Evolutionary conservation across 345 rosid species (phyloP).

Genomic region (Carallia pectinifolia): DNA sequence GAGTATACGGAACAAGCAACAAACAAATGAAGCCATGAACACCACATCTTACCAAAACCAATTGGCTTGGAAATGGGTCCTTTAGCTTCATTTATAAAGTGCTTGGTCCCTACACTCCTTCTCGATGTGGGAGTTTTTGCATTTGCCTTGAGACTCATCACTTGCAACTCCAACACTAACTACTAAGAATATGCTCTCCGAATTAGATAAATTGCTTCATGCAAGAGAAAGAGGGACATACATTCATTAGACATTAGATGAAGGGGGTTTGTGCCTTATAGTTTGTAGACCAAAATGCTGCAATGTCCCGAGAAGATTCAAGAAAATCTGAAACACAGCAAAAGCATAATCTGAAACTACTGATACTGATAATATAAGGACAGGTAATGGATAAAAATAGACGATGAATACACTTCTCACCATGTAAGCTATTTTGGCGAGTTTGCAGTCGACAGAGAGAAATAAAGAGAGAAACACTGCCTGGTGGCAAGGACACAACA

Average conservation of each 20-base stretch:
- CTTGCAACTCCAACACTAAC: too few species aligned
- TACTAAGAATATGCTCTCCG: too few species aligned
- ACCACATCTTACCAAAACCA: too few species aligned
- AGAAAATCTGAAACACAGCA: neutral
- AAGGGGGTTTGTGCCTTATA: neutral
- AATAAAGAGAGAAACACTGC: neutral
- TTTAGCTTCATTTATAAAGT: too few species aligned
- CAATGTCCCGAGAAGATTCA: neutral
- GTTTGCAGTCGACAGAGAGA: neutral
- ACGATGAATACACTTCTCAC: neutral
- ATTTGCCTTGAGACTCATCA: too few species aligned
- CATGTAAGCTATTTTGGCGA: conserved; percentile 8
- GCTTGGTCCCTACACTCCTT: too few species aligned
- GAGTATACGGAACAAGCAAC: too few species aligned
- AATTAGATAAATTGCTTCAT: too few species aligned
- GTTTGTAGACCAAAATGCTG: neutral
- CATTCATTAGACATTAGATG: neutral
- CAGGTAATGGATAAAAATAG: neutral
- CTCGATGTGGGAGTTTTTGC: too few species aligned
- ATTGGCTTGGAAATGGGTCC: too few species aligned
- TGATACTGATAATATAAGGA: neutral
- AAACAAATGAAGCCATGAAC: too few species aligned
- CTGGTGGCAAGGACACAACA: conserved; percentile 18
- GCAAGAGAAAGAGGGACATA: too few species aligned
- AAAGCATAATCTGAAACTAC: neutral